These are phyloP conservation scores for Priceomyces medius DNA, from an alignment of 805 yeast species.

Conservation along the genomic window DNA sequence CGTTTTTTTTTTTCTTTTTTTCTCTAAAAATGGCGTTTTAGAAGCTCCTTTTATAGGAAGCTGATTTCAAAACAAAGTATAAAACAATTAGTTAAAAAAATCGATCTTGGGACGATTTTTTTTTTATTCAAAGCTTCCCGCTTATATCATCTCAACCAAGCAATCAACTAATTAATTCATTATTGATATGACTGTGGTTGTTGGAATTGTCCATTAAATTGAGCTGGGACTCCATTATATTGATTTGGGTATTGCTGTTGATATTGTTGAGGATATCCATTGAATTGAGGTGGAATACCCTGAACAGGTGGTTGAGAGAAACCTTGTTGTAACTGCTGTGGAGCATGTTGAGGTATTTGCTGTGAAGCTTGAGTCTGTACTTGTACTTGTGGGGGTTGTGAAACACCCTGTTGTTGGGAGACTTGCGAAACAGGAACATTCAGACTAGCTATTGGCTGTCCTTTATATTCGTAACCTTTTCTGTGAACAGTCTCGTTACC, in stretches of 20 bases:
- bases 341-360: constrained; percentile 12
- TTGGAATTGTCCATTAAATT: constrained; percentile 16
- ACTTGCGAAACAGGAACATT: constrained; percentile 7
- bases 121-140: no score
- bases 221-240: no score
- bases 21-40: background rate
- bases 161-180: no score
- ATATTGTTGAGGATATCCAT: constrained; percentile 21
- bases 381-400: constrained; percentile 6
- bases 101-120: no score
- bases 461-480: constrained; percentile 44
- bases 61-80: constrained; percentile 4
- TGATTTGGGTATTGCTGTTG: constrained; percentile 24
- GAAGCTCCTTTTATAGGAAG: background rate
- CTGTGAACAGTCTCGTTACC: constrained; percentile 35
- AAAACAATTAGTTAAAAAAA: background rate
- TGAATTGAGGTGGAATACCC: constrained; percentile 24
- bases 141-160: no score
- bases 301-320: constrained; percentile 10
- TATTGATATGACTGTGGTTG: constrained; percentile 15
- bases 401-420: constrained; percentile 10
- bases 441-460: constrained; percentile 36
- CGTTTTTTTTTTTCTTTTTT: constrained; percentile 5
- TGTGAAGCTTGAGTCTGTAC: constrained; percentile 6
- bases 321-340: constrained; percentile 5